These are phyloP conservation scores for Nitzschia sp. DNA, from an alignment of 108 stramenopile genomes.

Conservation along the genomic window DNA sequence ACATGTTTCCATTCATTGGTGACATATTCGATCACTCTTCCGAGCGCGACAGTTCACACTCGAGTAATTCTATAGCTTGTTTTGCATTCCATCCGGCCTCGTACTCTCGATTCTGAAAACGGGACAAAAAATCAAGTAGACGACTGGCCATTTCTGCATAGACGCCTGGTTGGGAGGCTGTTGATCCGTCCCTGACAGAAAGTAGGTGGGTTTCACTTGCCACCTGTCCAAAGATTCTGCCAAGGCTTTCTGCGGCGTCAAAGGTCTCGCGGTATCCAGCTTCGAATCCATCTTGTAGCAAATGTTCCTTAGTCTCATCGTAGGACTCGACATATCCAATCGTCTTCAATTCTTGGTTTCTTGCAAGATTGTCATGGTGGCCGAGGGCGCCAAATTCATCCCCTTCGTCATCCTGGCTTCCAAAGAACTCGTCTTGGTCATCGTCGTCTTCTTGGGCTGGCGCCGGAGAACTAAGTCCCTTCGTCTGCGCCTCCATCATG, in stretches of 20 bases:
- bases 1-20: not conserved
- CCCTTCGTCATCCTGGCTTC: slow-evolving; percentile 19
- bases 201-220: not conserved
- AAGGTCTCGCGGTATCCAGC: slow-evolving; percentile 65
- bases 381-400: slow-evolving; percentile 18
- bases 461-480: not conserved
- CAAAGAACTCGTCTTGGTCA: slow-evolving; percentile 40
- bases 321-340: slow-evolving; percentile 67
- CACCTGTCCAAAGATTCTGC: slow-evolving; percentile 43
- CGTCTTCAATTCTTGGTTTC: slow-evolving; percentile 24
- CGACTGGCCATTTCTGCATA: not conserved
- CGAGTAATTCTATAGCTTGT: not conserved
- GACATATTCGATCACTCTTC: not conserved
- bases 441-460: slow-evolving; percentile 14
- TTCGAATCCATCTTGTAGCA: slow-evolving; percentile 79
- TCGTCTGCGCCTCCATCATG: not conserved
- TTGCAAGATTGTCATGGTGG: slow-evolving; percentile 15
- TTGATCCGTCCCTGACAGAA: not conserved
- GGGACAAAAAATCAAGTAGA: not conserved
- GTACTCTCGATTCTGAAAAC: not conserved
- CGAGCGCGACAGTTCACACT: not conserved
- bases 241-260: slow-evolving; percentile 49
- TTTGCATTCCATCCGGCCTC: not conserved
- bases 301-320: slow-evolving; percentile 64
- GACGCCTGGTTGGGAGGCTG: not conserved